Conservation (phyloP, 2,329 filamentous ascomycete species). For the Diaporthe vaccinii region DNA sequence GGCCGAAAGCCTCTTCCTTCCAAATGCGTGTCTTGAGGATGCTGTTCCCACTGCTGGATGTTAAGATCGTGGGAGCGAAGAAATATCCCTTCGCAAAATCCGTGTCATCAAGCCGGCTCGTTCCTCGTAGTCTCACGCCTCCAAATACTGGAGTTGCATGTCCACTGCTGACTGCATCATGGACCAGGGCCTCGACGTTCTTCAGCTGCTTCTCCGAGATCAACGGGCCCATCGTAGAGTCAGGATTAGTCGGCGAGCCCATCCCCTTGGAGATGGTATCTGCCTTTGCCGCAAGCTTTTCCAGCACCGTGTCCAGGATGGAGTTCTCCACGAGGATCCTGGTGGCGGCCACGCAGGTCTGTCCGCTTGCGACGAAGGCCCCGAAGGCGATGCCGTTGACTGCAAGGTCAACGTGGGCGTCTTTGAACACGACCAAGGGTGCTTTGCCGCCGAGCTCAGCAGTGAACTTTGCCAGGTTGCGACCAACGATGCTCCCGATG, state of each 20-base stretch:
- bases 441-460: constrained; percentile 81
- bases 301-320: constrained; percentile 75
- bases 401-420: constrained; percentile 74
- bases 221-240: constrained; percentile 74
- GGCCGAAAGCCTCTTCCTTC: constrained; percentile 86
- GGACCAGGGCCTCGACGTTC: constrained; percentile 76
- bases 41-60: constrained; percentile 64
- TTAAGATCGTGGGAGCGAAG: constrained; percentile 83
- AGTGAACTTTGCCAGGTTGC: constrained; percentile 77
- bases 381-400: constrained; percentile 77
- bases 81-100: constrained; percentile 76
- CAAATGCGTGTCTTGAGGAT: constrained; percentile 80
- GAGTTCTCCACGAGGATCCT: constrained; percentile 80
- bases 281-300: constrained; percentile 74
- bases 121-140: constrained; percentile 62
- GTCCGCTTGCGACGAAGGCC: constrained; percentile 67
- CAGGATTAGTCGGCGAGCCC: constrained; percentile 67
- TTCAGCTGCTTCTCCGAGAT: constrained; percentile 73
- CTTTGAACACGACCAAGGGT: constrained; percentile 76
- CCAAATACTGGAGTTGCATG: constrained; percentile 56
- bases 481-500: constrained; percentile 75
- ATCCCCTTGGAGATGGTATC: constrained; percentile 66
- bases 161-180: constrained; percentile 70
- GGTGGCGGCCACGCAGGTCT: constrained; percentile 77
- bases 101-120: constrained; percentile 62